A percentile compares a stretch with the other conserved stretches of the same genome.
Conservation (phyloP, 2,329 filamentous ascomycete species). For the Alternaria sp. region DNA sequence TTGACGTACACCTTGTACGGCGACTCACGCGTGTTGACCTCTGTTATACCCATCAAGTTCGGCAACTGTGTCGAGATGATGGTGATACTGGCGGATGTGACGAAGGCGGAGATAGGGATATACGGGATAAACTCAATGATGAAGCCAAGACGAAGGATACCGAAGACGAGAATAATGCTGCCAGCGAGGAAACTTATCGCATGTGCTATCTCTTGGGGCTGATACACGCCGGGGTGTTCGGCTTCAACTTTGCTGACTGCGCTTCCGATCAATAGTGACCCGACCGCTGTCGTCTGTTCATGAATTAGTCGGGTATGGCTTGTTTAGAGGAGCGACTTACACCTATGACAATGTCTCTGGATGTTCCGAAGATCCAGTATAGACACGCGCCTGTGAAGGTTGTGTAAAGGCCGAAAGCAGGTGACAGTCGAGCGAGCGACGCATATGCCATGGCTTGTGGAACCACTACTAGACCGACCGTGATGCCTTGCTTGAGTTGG, state of each 20-base stretch:
- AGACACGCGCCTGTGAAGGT: slow-evolving; percentile 93
- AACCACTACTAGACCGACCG: slow-evolving; percentile 80
- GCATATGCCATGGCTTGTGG: slow-evolving; percentile 97
- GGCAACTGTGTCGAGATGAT: slow-evolving; percentile 86
- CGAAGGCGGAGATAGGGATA: slow-evolving; percentile 90
- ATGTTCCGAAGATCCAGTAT: slow-evolving; percentile 98
- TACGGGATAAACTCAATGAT: slow-evolving; percentile 93
- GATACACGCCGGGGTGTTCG: slow-evolving; percentile 64
- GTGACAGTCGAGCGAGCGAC: slow-evolving; percentile 75
- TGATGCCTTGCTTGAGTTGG: slow-evolving; percentile 55
- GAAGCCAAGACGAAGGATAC: slow-evolving; percentile 82
- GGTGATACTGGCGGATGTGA: slow-evolving; percentile 93
- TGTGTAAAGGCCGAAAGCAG: slow-evolving; percentile 87
- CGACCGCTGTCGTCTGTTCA: slow-evolving; percentile 83
- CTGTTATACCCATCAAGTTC: slow-evolving; percentile 77
- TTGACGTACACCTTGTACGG: slow-evolving; percentile 87
- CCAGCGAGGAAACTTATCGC: slow-evolving; percentile 81
- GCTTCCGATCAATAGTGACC: slow-evolving; percentile 86
- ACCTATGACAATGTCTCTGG: slow-evolving; percentile 96
- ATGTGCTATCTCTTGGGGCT: slow-evolving; percentile 75
- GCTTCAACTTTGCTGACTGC: slow-evolving; percentile 72
- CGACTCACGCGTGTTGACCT: slow-evolving; percentile 75
- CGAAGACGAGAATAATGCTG: slow-evolving; percentile 78
- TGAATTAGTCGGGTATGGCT: slow-evolving; percentile 11
- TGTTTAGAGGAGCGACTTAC: slow-evolving; percentile 60